Evolutionary conservation across 331 rosid species (phyloP).

Genomic region (Phaseolus coccineus): DNA sequence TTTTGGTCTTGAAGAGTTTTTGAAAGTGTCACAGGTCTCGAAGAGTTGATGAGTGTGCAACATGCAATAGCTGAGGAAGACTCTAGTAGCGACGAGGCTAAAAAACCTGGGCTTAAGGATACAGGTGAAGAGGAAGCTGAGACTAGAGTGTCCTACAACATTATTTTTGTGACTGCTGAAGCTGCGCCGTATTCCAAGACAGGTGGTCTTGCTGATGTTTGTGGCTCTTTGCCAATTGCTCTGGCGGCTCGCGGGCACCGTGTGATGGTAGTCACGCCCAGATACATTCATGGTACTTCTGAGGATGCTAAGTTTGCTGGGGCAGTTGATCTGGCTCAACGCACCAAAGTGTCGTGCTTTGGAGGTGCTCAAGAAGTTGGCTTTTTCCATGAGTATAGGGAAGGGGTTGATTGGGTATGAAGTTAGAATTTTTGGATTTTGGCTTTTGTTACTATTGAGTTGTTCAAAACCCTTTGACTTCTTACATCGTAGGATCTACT

Average conservation of each 20-base stretch:
- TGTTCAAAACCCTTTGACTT: conserved; percentile 18
- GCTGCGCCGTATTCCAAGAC: conserved; percentile 93
- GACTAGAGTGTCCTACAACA: conserved; percentile 48
- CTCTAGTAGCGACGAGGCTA: conserved; percentile 17
- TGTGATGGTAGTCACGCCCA: conserved; percentile 90
- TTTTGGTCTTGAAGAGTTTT: not conserved
- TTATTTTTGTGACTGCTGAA: conserved; percentile 82
- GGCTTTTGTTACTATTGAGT: conserved; percentile 9
- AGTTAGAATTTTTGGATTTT: conserved; percentile 14
- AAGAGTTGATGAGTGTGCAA: conserved; percentile 25
- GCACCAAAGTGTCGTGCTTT: conserved; percentile 57
- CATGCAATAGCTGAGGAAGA: conserved; percentile 27
- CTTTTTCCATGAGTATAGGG: conserved; percentile 75
- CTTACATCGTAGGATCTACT: conserved; percentile 19
- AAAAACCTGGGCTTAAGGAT: conserved; percentile 30
- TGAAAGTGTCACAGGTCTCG: not conserved
- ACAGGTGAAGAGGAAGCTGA: conserved; percentile 38
- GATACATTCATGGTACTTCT: conserved; percentile 67
- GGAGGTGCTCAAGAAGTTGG: conserved; percentile 76
- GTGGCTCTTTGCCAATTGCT: conserved; percentile 89
- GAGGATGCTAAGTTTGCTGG: conserved; percentile 57
- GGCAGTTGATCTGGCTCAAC: conserved; percentile 51
- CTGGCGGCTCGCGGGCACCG: conserved; percentile 88
- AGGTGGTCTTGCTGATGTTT: conserved; percentile 93
- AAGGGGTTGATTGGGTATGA: conserved; percentile 89